These are phyloP conservation scores for Dujonia santamariae DNA, from an alignment of 1,139 yeast genomes.

Conservation along the genomic window DNA sequence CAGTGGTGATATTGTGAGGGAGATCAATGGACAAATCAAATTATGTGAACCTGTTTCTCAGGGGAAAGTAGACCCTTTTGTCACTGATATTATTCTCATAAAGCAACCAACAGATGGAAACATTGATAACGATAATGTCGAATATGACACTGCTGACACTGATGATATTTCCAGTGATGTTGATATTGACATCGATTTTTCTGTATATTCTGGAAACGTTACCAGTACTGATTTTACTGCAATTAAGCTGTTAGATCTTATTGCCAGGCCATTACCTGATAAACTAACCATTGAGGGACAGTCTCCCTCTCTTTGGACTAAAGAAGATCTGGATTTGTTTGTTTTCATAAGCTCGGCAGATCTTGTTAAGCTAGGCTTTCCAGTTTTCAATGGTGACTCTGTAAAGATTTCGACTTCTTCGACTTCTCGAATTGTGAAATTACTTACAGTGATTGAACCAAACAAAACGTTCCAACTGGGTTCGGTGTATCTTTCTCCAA, in stretches of 20 bases:
- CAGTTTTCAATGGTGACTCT: slow-evolving; percentile 66
- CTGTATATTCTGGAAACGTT: slow-evolving; percentile 19
- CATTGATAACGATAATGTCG: slow-evolving; percentile 1
- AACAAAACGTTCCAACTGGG: slow-evolving; percentile 37
- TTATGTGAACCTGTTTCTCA: slow-evolving; percentile 75
- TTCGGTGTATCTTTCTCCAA: slow-evolving; percentile 59
- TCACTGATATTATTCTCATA: slow-evolving; percentile 54
- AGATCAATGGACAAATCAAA: slow-evolving; percentile 49
- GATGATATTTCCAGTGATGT: slow-evolving; percentile 10
- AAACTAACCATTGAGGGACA: slow-evolving; percentile 19
- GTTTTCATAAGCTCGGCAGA: slow-evolving; percentile 54
- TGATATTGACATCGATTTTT: slow-evolving; percentile 23
- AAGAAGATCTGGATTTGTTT: slow-evolving; percentile 43
- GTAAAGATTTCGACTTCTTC: slow-evolving; percentile 33
- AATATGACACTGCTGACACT: slow-evolving; percentile 10
- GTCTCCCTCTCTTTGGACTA: slow-evolving; percentile 10
- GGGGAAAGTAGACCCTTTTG: slow-evolving; percentile 41
- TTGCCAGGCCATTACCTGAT: slow-evolving; percentile 29
- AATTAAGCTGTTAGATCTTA: not conserved
- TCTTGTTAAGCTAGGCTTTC: slow-evolving; percentile 53
- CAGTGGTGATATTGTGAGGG: slow-evolving; percentile 32
- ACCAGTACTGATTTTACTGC: not conserved
- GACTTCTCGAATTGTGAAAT: slow-evolving; percentile 28
- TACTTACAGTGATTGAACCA: slow-evolving; percentile 67
- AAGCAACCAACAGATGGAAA: slow-evolving; percentile 21